Evolutionary conservation across 805 yeast genomes (phyloP).

Genomic region (Saturnispora besseyi): DNA sequence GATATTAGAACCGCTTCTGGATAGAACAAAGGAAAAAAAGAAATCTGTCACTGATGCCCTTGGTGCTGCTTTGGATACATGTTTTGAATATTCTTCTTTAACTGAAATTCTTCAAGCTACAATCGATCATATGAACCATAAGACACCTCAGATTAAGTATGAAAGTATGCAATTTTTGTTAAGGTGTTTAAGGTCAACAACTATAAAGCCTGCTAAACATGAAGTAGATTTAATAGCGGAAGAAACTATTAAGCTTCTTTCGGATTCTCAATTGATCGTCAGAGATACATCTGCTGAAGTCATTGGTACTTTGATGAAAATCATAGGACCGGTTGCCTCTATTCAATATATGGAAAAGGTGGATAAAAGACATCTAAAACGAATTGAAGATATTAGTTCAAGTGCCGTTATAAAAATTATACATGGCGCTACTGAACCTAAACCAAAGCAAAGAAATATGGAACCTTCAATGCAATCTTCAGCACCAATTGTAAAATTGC

Average conservation of each 20-base stretch:
- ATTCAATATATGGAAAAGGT: constrained; percentile 53
- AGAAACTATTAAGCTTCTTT: constrained; percentile 50
- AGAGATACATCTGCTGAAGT: constrained; percentile 70
- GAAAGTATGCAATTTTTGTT: constrained; percentile 59
- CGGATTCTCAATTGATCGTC: constrained; percentile 78
- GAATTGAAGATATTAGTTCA: constrained; percentile 52
- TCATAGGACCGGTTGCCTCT: constrained; percentile 67
- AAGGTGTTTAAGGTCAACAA: constrained; percentile 49
- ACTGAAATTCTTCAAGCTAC: constrained; percentile 52
- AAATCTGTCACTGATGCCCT: constrained; percentile 66
- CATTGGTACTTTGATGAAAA: constrained; percentile 74
- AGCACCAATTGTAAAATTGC: neutral
- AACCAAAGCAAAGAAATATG: neutral
- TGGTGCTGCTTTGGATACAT: constrained; percentile 53
- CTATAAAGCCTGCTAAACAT: constrained; percentile 36
- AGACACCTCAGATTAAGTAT: constrained; percentile 74
- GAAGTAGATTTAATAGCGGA: constrained; percentile 54
- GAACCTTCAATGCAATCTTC: neutral
- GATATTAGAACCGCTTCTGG: constrained; percentile 57
- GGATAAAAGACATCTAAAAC: constrained; percentile 58
- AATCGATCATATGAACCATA: constrained; percentile 54
- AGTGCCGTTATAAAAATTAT: constrained; percentile 46
- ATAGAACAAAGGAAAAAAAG: constrained; percentile 84
- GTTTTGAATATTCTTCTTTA: constrained; percentile 43
- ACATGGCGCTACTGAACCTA: neutral